Conservation (phyloP, 176 grass and related monocot species). For the bread wheat (Triticum aestivum) region IWGSC_CS_RefSeq_v2.1 NC_057799.1:41539808-41540307, state of each 20-base stretch:
- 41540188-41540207: conserved; percentile 59
- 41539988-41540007: neutral
- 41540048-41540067: neutral
- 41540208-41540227: conserved; percentile 62
- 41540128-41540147: conserved; percentile 14
- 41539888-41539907: too few relatives aligned
- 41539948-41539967: too few relatives aligned
- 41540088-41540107: neutral
- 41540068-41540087: neutral
- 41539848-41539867: too few relatives aligned
- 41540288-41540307: conserved; percentile 53
- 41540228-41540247: conserved; percentile 57
- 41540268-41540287: conserved; percentile 88
- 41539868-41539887: too few relatives aligned
- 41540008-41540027: neutral
- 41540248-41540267: conserved; percentile 82
- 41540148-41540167: conserved; percentile 49
- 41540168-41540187: conserved; percentile 53
- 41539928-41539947: too few relatives aligned
- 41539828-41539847: too few relatives aligned
- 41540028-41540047: neutral
- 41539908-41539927: too few relatives aligned
- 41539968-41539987: neutral
- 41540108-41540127: neutral
- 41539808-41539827: too few relatives aligned